Percentiles rank a stretch among this genome's conserved stretches.
These are phyloP conservation scores for Ormosia emarginata DNA, from an alignment of 306 rosid species.

Conservation along the genomic window DNA sequence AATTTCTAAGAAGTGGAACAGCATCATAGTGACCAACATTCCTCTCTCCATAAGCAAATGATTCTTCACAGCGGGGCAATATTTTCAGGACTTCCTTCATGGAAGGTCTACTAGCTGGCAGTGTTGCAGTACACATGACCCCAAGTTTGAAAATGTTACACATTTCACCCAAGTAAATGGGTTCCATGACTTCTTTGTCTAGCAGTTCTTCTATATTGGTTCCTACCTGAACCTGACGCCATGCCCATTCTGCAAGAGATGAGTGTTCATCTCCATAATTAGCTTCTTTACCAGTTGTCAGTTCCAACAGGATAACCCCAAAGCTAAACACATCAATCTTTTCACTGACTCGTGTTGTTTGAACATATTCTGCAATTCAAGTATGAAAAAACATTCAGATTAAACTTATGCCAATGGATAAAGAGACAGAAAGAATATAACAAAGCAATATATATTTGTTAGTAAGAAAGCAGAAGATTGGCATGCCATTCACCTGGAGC, in stretches of 20 bases:
- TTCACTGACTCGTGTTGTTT: conserved; percentile 57
- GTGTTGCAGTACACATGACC: conserved; percentile 44
- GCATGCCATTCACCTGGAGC: conserved; percentile 57
- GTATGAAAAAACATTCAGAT: not conserved
- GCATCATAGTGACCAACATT: conserved; percentile 5
- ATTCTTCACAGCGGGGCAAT: conserved; percentile 30
- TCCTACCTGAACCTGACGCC: conserved; percentile 40
- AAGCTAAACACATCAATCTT: conserved; percentile 77
- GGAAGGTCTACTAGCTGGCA: conserved; percentile 61
- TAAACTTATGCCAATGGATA: not conserved
- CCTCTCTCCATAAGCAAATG: conserved; percentile 14
- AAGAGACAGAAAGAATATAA: not conserved
- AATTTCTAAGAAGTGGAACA: conserved; percentile 58
- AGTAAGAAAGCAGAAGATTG: not conserved
- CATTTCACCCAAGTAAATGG: conserved; percentile 49
- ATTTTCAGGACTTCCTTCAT: conserved; percentile 62
- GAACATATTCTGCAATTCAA: conserved; percentile 59
- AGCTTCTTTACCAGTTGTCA: conserved; percentile 69
- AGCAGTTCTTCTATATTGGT: conserved; percentile 40
- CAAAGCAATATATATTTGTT: not conserved
- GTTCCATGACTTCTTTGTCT: conserved; percentile 56
- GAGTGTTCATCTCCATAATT: conserved; percentile 53
- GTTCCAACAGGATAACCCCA: conserved; percentile 73
- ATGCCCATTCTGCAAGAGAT: conserved; percentile 70
- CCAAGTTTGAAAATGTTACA: conserved; percentile 62